Evolutionary conservation across 352 stramenopile genomes (phyloP).

Genomic region (Elongisporangium prolatum): DNA sequence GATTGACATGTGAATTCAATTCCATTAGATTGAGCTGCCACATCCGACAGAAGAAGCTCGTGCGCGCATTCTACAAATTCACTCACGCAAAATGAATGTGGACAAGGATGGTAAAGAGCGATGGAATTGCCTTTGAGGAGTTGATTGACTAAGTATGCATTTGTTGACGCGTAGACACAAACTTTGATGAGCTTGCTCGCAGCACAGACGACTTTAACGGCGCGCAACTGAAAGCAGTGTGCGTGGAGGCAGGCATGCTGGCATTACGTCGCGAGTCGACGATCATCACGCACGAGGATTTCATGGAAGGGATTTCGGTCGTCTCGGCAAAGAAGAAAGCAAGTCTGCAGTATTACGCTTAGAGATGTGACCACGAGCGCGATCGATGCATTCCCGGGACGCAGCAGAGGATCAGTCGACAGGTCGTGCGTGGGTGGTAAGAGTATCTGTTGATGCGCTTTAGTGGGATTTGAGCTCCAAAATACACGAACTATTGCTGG

Average conservation of each 20-base stretch:
- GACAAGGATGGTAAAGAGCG: slow-evolving; percentile 65
- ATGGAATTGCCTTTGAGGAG: not conserved
- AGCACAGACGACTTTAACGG: slow-evolving; percentile 99
- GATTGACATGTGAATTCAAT: not conserved
- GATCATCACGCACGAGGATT: slow-evolving; percentile 98
- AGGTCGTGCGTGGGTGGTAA: not conserved
- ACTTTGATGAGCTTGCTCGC: slow-evolving; percentile 97
- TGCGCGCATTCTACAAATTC: slow-evolving; percentile 96
- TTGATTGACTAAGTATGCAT: not conserved
- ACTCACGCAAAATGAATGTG: slow-evolving; percentile 97
- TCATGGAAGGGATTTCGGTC: slow-evolving; percentile 98
- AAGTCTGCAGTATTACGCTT: slow-evolving; percentile 97
- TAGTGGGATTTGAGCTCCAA: not conserved
- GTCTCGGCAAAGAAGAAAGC: slow-evolving; percentile 98
- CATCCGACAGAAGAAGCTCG: slow-evolving; percentile 97
- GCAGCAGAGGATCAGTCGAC: not conserved
- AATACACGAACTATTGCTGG: not conserved
- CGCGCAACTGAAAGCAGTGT: slow-evolving; percentile 98
- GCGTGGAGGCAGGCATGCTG: slow-evolving; percentile 98
- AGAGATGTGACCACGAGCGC: slow-evolving; percentile 17
- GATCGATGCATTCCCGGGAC: not conserved
- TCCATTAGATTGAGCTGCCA: slow-evolving; percentile 95
- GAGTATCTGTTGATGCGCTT: not conserved
- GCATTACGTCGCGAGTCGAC: slow-evolving; percentile 93
- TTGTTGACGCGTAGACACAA: slow-evolving; percentile 68